Percentiles rank a stretch among this genome's conserved stretches.
These are phyloP conservation scores for Chaetoceros tenuissimus DNA, from an alignment of 108 stramenopile species.

Conservation along the genomic window DNA sequence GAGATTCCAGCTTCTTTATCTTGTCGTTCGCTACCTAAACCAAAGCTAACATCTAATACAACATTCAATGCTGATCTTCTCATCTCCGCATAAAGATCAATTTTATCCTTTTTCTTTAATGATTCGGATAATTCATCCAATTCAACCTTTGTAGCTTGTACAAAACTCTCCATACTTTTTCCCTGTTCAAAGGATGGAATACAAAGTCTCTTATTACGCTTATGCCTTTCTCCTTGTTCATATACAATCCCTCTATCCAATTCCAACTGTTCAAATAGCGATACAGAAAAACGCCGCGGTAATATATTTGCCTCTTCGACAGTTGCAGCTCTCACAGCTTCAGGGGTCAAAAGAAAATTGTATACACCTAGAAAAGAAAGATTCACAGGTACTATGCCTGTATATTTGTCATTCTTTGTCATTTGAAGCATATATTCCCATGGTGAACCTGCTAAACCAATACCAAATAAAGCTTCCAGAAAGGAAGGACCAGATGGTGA, in stretches of 20 bases:
- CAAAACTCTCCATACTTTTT: constrained; percentile 7
- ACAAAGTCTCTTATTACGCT: constrained; percentile 5
- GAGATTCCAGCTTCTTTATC: background rate
- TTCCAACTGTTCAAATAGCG: constrained; percentile 9
- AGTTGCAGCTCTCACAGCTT: constrained; percentile 6
- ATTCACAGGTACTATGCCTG: constrained; percentile 6
- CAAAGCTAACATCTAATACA: constrained; percentile 10
- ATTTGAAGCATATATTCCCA: constrained; percentile 23
- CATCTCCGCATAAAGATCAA: constrained; percentile 20
- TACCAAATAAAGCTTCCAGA: constrained; percentile 8
- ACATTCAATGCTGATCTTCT: constrained; percentile 8
- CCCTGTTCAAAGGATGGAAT: constrained; percentile 10
- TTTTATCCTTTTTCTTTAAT: too few species aligned
- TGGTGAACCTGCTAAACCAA: constrained; percentile 10
- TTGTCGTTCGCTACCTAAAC: constrained; percentile 9
- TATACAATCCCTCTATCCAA: constrained; percentile 15
- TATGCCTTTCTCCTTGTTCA: constrained; percentile 11
- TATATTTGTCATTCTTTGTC: too few species aligned
- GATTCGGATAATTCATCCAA: background rate
- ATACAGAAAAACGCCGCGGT: constrained; percentile 13
- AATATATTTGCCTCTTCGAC: constrained; percentile 3
- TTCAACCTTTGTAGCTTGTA: constrained; percentile 2
- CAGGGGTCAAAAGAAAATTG: constrained; percentile 12
- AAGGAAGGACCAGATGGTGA: constrained; percentile 3
- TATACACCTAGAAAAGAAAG: constrained; percentile 2